Conservation (phyloP, 2,329 filamentous ascomycete species). For the Blastomyces parvus region DNA sequence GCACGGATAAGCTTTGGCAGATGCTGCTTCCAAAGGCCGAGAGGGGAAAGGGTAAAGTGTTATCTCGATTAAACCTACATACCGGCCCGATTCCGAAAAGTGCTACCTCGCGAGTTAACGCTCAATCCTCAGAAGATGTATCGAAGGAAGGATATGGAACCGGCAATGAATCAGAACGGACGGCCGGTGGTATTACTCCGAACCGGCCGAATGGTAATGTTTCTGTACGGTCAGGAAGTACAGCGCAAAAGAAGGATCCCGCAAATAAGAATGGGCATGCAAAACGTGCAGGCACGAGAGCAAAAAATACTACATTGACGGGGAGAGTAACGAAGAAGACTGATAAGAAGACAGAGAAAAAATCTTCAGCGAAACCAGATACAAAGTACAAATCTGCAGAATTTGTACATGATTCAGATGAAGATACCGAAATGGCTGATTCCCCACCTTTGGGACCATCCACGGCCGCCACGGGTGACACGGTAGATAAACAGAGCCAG, state of each 20-base stretch:
- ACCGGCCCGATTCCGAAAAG: conserved; percentile 33
- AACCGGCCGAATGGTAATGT: conserved; percentile 18
- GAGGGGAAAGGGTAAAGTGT: conserved; percentile 51
- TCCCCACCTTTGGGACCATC: conserved; percentile 14
- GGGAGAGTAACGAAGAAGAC: conserved; percentile 40
- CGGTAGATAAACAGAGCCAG: conserved; percentile 6
- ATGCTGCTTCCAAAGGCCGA: conserved; percentile 51
- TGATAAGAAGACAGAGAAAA: conserved; percentile 26
- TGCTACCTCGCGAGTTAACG: conserved; percentile 30
- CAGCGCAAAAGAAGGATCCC: conserved; percentile 30
- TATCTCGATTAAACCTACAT: conserved; percentile 49
- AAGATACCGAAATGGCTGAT: conserved; percentile 36
- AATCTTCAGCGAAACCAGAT: conserved; percentile 27
- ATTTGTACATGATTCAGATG: conserved; percentile 45
- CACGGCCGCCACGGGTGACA: conserved; percentile 18
- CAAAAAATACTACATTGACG: conserved; percentile 39
- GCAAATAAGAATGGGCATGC: conserved; percentile 33
- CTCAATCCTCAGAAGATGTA: conserved; percentile 29
- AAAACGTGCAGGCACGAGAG: conserved; percentile 38
- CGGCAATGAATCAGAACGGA: conserved; percentile 31
- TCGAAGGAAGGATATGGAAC: conserved; percentile 28
- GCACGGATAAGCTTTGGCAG: conserved; percentile 55
- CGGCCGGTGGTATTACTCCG: conserved; percentile 21
- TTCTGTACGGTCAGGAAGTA: conserved; percentile 21
- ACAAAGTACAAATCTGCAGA: conserved; percentile 46